phyloP scores from a whole-genome alignment of 2,329 filamentous ascomycete species.

The Phialophora expanda region DNA sequence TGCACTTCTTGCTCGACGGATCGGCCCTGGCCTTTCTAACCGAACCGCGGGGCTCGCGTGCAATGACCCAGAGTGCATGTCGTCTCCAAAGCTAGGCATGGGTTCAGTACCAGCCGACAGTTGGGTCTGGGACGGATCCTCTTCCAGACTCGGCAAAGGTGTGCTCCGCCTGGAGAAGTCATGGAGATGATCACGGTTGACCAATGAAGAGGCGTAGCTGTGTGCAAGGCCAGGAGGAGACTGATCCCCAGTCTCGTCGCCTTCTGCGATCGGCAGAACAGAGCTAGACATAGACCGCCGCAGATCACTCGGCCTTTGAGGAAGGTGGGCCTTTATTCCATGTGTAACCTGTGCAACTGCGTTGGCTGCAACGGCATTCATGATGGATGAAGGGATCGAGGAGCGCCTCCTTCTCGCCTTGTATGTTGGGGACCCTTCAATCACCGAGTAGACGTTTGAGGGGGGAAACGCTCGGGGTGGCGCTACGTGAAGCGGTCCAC shows the following conservation, averaged over 20 bases:
- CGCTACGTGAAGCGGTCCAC: slow-evolving; percentile 72
- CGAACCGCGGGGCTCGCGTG: slow-evolving; percentile 65
- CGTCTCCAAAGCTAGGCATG: slow-evolving; percentile 68
- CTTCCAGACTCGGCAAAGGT: slow-evolving; percentile 83
- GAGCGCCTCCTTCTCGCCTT: slow-evolving; percentile 95
- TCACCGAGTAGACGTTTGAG: slow-evolving; percentile 89
- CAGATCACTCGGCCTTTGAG: slow-evolving; percentile 85
- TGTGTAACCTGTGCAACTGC: slow-evolving; percentile 54
- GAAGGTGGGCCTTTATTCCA: slow-evolving; percentile 58
- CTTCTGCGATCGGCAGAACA: slow-evolving; percentile 79
- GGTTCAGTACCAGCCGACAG: slow-evolving; percentile 70
- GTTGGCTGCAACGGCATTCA: slow-evolving; percentile 67
- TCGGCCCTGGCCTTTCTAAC: slow-evolving; percentile 70
- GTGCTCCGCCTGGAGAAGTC: slow-evolving; percentile 84
- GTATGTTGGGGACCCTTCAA: slow-evolving; percentile 97
- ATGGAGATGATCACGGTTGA: slow-evolving; percentile 81
- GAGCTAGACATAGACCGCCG: slow-evolving; percentile 89
- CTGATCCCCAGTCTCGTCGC: slow-evolving; percentile 77
- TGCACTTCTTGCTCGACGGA: slow-evolving; percentile 88
- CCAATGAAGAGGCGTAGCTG: slow-evolving; percentile 70
- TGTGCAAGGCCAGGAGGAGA: slow-evolving; percentile 78
- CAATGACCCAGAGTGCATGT: slow-evolving; percentile 60
- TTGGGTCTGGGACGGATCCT: slow-evolving; percentile 74
- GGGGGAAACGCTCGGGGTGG: slow-evolving; percentile 69
- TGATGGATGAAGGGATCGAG: slow-evolving; percentile 82